These are phyloP conservation scores for Penstemon barbatus DNA, from an alignment of 257 asterid species.

Conservation along the genomic window DNA sequence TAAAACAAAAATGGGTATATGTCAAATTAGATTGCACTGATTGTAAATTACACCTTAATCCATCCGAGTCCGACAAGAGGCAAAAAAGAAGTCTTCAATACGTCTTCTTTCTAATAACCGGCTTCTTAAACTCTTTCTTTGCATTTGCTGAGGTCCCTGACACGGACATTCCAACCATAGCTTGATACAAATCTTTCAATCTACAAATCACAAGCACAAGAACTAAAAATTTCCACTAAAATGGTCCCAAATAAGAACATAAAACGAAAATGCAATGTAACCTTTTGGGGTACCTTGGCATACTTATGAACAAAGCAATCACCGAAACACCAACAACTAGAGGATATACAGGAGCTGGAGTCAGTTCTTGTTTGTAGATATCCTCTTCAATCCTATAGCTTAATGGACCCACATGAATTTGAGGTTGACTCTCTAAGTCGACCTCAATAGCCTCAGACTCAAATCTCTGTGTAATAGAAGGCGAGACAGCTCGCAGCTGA, in stretches of 20 bases:
- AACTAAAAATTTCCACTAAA: constrained; percentile 14
- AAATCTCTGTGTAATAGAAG: constrained; percentile 56
- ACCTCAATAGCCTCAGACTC: constrained; percentile 76
- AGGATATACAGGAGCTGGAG: constrained; percentile 86
- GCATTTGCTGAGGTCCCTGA: constrained; percentile 40
- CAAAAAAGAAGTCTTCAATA: constrained; percentile 38
- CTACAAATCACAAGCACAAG: constrained; percentile 34
- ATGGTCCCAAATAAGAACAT: not conserved
- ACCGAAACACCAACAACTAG: constrained; percentile 73
- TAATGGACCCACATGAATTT: constrained; percentile 76
- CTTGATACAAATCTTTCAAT: constrained; percentile 71
- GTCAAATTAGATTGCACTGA: not conserved
- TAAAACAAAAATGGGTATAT: constrained; percentile 6
- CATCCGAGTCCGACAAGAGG: not conserved
- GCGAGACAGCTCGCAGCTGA: constrained; percentile 70
- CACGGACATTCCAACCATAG: constrained; percentile 38
- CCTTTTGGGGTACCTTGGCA: constrained; percentile 68
- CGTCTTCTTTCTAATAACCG: constrained; percentile 58
- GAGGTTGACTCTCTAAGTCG: constrained; percentile 68
- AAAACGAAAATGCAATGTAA: not conserved
- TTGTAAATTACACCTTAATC: constrained; percentile 4
- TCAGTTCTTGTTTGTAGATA: constrained; percentile 85
- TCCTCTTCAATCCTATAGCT: constrained; percentile 62
- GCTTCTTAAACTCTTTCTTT: constrained; percentile 73
- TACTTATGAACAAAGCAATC: constrained; percentile 69